Conservation (phyloP, 371 early-diverging fungal genomes). For the Lichtheimia ramosa region DNA sequence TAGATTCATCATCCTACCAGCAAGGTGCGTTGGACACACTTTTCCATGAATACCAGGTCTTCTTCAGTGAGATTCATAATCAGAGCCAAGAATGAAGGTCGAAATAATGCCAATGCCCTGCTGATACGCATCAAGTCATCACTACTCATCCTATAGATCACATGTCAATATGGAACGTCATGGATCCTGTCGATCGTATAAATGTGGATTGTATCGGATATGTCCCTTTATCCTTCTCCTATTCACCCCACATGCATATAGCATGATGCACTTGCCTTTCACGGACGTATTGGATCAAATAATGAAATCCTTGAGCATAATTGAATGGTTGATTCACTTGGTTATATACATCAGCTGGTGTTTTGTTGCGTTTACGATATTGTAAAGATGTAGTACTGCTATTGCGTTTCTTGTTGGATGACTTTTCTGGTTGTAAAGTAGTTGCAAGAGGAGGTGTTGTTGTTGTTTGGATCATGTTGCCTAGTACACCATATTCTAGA, state of each 20-base stretch:
- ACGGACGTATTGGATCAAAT: slow-evolving; percentile 72
- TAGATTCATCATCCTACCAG: slow-evolving; percentile 37
- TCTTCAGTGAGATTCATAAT: slow-evolving; percentile 89
- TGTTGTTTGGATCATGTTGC: background rate
- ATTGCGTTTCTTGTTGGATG: background rate
- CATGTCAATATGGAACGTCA: background rate
- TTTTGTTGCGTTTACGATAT: slow-evolving; percentile 17
- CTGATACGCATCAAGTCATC: slow-evolving; percentile 84
- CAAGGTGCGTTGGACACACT: slow-evolving; percentile 82
- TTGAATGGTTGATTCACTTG: slow-evolving; percentile 75
- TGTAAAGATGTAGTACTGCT: background rate
- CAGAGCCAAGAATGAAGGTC: slow-evolving; percentile 87
- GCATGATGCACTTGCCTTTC: slow-evolving; percentile 54
- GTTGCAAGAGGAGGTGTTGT: background rate
- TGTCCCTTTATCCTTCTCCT: background rate
- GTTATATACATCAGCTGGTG: slow-evolving; percentile 72
- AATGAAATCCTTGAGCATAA: slow-evolving; percentile 89
- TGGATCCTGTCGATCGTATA: background rate
- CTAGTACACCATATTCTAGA: background rate
- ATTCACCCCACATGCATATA: background rate
- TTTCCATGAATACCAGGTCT: slow-evolving; percentile 87
- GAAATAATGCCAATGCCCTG: slow-evolving; percentile 81
- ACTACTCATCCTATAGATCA: slow-evolving; percentile 70
- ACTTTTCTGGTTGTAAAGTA: background rate
- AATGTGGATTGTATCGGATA: background rate